Conservation (phyloP, 306 rosid species). For the Casuarina cunninghamiana region DNA sequence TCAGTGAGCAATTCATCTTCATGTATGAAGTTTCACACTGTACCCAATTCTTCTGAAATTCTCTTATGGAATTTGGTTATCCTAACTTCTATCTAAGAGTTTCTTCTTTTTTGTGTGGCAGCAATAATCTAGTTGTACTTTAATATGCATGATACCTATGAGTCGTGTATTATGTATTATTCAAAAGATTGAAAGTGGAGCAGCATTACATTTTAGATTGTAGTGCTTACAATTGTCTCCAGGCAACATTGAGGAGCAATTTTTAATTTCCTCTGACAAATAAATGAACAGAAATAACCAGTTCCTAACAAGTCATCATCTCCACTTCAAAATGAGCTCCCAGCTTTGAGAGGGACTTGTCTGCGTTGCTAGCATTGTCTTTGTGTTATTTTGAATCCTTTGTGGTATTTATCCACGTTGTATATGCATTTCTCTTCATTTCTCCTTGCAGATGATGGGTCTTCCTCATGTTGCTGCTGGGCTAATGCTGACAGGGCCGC, state of each 20-base stretch:
- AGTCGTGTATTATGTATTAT: background rate
- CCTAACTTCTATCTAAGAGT: background rate
- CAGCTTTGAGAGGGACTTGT: background rate
- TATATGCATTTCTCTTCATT: slow-evolving; percentile 3
- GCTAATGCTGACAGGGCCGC: slow-evolving; percentile 77
- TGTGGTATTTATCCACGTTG: background rate
- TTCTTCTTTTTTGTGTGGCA: background rate
- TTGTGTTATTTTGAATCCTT: background rate
- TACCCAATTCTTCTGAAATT: background rate
- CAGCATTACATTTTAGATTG: background rate
- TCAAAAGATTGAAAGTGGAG: too few species aligned
- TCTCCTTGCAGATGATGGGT: slow-evolving; percentile 74
- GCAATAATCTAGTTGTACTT: background rate
- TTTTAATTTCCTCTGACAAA: background rate
- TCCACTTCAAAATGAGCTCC: background rate
- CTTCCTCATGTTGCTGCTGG: slow-evolving; percentile 85
- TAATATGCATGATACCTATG: background rate
- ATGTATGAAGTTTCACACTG: background rate
- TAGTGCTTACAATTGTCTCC: background rate
- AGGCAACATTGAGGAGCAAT: background rate
- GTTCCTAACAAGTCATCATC: background rate
- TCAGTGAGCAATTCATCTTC: background rate
- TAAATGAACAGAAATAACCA: background rate
- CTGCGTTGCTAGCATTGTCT: background rate
- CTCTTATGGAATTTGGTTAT: background rate